phyloP scores from a whole-genome alignment of 2,329 filamentous ascomycete species.

The Aspergillus oerlinghausenensis region DNA sequence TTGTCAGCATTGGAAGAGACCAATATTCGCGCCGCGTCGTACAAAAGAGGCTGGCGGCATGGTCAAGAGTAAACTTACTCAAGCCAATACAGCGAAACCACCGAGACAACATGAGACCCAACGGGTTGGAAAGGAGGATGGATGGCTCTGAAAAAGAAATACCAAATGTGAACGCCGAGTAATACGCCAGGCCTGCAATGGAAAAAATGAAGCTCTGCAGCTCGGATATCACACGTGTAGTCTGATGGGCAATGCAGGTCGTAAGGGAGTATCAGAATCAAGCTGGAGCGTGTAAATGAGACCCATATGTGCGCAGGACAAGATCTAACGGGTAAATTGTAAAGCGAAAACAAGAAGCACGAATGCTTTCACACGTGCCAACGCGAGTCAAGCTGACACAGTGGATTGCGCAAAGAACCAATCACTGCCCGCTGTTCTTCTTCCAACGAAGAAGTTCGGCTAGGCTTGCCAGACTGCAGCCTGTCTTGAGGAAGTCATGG shows the following conservation, averaged over 20 bases:
- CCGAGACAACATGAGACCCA: background rate
- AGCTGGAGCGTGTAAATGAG: constrained; percentile 24
- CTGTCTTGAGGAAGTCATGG: constrained; percentile 91
- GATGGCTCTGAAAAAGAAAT: constrained; percentile 5
- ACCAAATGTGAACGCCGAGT: constrained; percentile 26
- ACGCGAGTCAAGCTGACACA: background rate
- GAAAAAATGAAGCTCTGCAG: constrained; percentile 15
- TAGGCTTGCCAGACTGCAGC: constrained; percentile 76
- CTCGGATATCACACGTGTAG: constrained; percentile 24
- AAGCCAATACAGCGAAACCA: background rate
- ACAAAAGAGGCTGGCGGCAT: background rate
- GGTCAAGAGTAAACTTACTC: background rate
- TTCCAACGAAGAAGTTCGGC: constrained; percentile 76
- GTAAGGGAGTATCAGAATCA: constrained; percentile 21
- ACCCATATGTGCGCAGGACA: constrained; percentile 29
- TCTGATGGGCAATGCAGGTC: constrained; percentile 20
- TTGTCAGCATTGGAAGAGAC: constrained; percentile 5
- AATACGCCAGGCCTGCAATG: constrained; percentile 27
- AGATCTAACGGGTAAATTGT: constrained; percentile 19
- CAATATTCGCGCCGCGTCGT: background rate
- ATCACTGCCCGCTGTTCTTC: constrained; percentile 40
- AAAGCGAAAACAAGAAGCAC: constrained; percentile 9
- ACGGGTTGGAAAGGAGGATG: constrained; percentile 5
- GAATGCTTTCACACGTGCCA: background rate
- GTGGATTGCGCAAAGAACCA: background rate